phyloP scores from a whole-genome alignment of 768 basidiomycete genomes.

The Suillus subluteus region DNA sequence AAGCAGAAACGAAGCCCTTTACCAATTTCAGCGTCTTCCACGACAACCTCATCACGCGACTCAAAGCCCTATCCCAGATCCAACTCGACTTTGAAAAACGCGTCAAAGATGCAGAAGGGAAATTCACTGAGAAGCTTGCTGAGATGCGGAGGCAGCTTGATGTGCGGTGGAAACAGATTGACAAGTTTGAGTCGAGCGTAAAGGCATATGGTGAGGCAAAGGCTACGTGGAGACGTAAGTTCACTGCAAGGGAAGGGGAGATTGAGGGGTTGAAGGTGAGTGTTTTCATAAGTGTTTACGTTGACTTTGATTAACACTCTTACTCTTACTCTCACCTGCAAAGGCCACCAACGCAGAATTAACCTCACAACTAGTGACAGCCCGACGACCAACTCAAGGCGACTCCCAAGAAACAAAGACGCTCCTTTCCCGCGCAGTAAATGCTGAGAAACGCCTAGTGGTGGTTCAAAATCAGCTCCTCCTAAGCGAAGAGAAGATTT shows the following conservation, averaged over 20 bases:
- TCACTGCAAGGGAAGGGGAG: constrained; percentile 85
- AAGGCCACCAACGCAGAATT: constrained; percentile 80
- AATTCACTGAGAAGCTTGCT: constrained; percentile 71
- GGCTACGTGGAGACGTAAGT: constrained; percentile 80
- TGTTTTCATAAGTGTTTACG: background rate
- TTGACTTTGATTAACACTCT: constrained; percentile 4
- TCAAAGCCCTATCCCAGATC: constrained; percentile 84
- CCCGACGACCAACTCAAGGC: constrained; percentile 60
- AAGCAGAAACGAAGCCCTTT: constrained; percentile 88
- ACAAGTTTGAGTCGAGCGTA: constrained; percentile 87
- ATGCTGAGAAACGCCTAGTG: constrained; percentile 87
- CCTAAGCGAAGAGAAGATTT: constrained; percentile 83
- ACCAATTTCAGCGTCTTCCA: constrained; percentile 95
- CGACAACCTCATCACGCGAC: constrained; percentile 86
- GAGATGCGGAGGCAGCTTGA: constrained; percentile 90
- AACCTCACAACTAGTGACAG: constrained; percentile 62
- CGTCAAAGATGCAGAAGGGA: constrained; percentile 75
- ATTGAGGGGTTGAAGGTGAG: constrained; percentile 82
- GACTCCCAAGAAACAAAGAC: constrained; percentile 74
- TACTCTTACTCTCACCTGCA: background rate
- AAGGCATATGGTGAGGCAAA: constrained; percentile 85
- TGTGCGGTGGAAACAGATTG: constrained; percentile 86
- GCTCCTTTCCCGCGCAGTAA: constrained; percentile 71
- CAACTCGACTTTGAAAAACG: constrained; percentile 87
- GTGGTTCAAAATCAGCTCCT: constrained; percentile 84